Base-by-base conservation (phyloP, 441 rosid species). In the Adansonia rubrostipa region DNA sequence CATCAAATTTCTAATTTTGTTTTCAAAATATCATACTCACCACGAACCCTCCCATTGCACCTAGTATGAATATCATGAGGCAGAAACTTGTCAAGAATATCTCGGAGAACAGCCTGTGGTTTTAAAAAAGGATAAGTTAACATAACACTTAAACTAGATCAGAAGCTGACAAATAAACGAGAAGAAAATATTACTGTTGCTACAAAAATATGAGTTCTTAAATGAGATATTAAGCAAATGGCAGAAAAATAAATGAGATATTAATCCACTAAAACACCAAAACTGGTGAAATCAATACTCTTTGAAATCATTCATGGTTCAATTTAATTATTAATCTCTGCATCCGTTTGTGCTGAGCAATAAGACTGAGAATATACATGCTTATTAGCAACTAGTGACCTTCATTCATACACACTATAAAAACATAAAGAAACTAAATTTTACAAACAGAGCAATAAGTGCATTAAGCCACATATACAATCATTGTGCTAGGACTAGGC, bases 31-130 rank as follows among this genome's bases (percentile, higher is more conserved):
- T 19, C 51, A 56, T 73, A 75, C 93, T 85, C 77, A 96, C 98
- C 91, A 58, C 99, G 96, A 85, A 94, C 90, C 85, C 97, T 92
- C 73, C 99, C 97, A 66, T 82, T 96, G 82, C 87, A 92, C 85
- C 92, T 87, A 51, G 86, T 88, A 80, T 94, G 99, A 80, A 80
- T 87, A 88, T 96, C 98, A 79, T 88, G 91, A 10, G 98, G 99
- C 60, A 94, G 89, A 81, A 87, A 89, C 78, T 83, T 85, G 56
- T 91, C 88, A 78, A 96, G 91, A 62, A 92, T 83, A n/a, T 92
- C 92, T 77, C 89, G 88, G 13, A 92, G 98, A 71, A 96, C 90
- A 80, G 97, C 97, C 98, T 94, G 86, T 62, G 62, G 79, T 74
- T 78, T 73, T 83, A 7, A 33, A 64, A 69, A 62, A 42, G 42